These are phyloP conservation scores for Suillus luteus DNA, from an alignment of 768 basidiomycete species.

Conservation along the genomic window DNA sequence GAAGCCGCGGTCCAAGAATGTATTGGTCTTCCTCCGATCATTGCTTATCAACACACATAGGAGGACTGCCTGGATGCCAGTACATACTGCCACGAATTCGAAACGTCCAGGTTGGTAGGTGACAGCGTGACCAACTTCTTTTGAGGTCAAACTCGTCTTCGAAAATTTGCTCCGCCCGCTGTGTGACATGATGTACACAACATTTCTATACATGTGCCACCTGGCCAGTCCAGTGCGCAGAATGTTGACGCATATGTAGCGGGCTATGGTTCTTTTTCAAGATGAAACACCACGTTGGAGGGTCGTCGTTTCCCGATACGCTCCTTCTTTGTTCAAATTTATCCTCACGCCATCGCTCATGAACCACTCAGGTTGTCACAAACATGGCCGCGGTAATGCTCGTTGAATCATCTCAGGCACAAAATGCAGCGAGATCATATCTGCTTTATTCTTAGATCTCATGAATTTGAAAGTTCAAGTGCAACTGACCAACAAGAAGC, in stretches of 20 bases:
- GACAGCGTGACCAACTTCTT: not conserved
- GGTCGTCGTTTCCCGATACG: not conserved
- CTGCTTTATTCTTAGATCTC: not conserved
- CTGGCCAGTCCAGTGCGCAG: not conserved
- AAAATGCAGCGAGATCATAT: not conserved
- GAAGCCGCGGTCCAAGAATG: not conserved
- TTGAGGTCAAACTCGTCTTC: not conserved
- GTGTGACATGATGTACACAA: not conserved
- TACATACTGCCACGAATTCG: not conserved
- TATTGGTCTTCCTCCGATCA: not conserved
- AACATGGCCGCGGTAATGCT: not conserved
- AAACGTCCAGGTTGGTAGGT: not conserved
- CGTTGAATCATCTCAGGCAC: not conserved
- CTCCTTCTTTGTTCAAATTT: not conserved
- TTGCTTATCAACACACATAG: not conserved
- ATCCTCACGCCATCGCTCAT: not conserved
- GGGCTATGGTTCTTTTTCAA: not conserved
- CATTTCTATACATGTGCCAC: not conserved
- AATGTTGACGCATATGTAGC: not conserved
- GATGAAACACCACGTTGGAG: not conserved
- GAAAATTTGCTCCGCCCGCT: not conserved
- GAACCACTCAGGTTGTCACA: not conserved
- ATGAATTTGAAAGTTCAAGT: not conserved
- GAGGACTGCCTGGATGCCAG: not conserved
- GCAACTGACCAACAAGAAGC: slow-evolving; percentile 1